Base-by-base conservation (phyloP, 2,329 filamentous ascomycete genomes). In the Talaromyces sp. region DNA sequence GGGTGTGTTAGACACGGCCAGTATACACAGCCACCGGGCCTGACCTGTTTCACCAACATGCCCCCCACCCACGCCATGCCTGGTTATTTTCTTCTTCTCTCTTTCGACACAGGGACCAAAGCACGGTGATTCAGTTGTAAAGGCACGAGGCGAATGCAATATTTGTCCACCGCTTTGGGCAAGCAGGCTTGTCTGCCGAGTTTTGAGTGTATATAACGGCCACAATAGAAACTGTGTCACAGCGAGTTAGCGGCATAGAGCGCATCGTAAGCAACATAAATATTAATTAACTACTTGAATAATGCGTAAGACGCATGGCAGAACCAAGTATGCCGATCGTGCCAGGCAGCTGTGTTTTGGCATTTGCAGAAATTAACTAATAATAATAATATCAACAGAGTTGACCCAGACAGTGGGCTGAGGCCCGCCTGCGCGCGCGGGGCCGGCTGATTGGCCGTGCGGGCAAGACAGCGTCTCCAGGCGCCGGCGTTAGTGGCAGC, bases 41-140 rank as follows among this genome's bases (percentile, higher is more conserved):
- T 52, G 49, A n/a, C 54, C 58, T 56, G 54, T 49, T 60, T 58
- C 59, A 60, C 17, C 43, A 46, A 24, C 43, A 46, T 46, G 43
- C 19, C 43, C 43, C 19, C n/a, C 43, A 46, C 9, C 41, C 41
- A 46, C 41, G 41, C 41, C 43, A 46, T 21, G 43, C n/a, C 24
- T 46, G 19, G 21, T n/a, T 24, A 24, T 46, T 24, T 21, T 11
- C 6, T 46, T 24, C 9, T 21, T n/a, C 41, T 46, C 21, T 21
- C 41, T 46, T 10, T 21, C 11, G 10, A 11, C 14, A 11, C 43
- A 46, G 21, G 19, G 10, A 24, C 43, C 11, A 24, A 2, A 19
- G 43, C 8, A 46, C 9, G n/a, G 19, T 24, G 21, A 13, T 11
- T 24, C 4, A 24, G 43, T n/a, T 46, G 43, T 21, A 2, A 21